A percentile compares a stretch with the other conserved stretches of the same genome.
These are phyloP conservation scores for Anthracocystis panici-leucophaei DNA, from an alignment of 1,284 basidiomycete genomes.

Conservation along the genomic window DNA sequence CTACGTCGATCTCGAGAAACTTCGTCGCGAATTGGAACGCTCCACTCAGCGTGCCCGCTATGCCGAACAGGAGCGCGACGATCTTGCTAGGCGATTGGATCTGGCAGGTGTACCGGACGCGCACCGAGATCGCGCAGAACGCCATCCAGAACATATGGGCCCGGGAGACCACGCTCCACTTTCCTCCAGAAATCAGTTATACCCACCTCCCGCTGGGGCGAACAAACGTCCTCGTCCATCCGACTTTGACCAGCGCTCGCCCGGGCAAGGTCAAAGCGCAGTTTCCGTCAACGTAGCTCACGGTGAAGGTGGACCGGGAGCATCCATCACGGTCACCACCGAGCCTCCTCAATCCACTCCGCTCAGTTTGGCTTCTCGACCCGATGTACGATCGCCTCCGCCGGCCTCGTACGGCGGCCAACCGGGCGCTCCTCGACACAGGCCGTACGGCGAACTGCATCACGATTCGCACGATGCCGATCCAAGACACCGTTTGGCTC, in stretches of 20 bases:
- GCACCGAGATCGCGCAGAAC: conserved; percentile 25
- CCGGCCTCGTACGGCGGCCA: conserved; percentile 19
- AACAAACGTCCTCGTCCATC: conserved; percentile 29
- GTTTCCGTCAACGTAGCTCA: conserved; percentile 36
- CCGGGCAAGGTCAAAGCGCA: conserved; percentile 3
- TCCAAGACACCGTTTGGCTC: conserved; percentile 11
- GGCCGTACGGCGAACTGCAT: conserved; percentile 24
- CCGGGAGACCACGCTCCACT: conserved; percentile 1
- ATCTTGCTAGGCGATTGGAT: conserved; percentile 48
- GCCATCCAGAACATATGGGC: conserved; percentile 12
- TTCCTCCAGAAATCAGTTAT: conserved; percentile 10
- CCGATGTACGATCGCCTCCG: conserved; percentile 25
- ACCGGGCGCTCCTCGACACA: conserved; percentile 20
- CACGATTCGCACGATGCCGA: conserved; percentile 29
- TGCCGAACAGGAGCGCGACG: conserved; percentile 50
- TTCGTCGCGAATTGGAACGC: conserved; percentile 42
- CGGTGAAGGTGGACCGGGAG: conserved; percentile 34
- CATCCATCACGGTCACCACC: conserved; percentile 27
- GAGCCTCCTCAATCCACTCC: conserved; percentile 17
- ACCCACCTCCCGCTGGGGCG: background rate
- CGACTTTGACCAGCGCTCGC: conserved; percentile 25
- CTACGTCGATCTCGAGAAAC: conserved; percentile 50
- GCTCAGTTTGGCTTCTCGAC: conserved; percentile 19
- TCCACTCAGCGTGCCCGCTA: conserved; percentile 40
- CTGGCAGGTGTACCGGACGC: conserved; percentile 25